These are phyloP conservation scores for Geranomyces variabilis DNA, from an alignment of 192 early-diverging fungal species.

Conservation along the genomic window DNA sequence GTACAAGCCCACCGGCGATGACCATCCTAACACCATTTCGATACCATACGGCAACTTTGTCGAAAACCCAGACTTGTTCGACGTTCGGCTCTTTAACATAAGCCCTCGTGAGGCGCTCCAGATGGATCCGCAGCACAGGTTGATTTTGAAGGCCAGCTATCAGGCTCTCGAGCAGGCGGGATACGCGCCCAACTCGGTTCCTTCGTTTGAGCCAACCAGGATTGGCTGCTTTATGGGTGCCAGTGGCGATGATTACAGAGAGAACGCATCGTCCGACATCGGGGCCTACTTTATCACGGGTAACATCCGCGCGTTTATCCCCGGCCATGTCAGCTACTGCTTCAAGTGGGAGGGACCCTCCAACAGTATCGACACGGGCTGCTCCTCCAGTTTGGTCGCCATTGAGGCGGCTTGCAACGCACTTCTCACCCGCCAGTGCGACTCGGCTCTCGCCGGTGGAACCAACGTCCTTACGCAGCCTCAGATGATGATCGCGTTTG, in stretches of 20 bases:
- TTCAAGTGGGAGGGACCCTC: not conserved
- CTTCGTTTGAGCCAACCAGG: not conserved
- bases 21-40: not conserved
- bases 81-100: not conserved
- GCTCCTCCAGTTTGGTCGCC: not conserved
- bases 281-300: not conserved
- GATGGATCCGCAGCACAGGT: not conserved
- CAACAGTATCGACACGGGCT: not conserved
- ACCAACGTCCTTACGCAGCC: constrained; percentile 15
- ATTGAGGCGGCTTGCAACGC: not conserved
- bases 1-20: not conserved
- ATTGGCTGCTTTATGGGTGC: not conserved
- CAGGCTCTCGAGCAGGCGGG: not conserved
- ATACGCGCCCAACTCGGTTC: not conserved
- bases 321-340: not conserved
- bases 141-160: not conserved
- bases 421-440: not conserved
- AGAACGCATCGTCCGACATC: not conserved
- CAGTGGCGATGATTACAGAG: not conserved
- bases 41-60: not conserved
- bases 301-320: not conserved
- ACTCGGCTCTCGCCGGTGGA: not conserved
- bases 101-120: not conserved
- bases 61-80: not conserved
- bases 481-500: constrained; percentile 15